Percentiles rank a stretch among this genome's conserved stretches.
Evolutionary conservation across 2,329 filamentous ascomycete genomes (phyloP).

Genomic region (Chalaropsis ovoidea): DNA sequence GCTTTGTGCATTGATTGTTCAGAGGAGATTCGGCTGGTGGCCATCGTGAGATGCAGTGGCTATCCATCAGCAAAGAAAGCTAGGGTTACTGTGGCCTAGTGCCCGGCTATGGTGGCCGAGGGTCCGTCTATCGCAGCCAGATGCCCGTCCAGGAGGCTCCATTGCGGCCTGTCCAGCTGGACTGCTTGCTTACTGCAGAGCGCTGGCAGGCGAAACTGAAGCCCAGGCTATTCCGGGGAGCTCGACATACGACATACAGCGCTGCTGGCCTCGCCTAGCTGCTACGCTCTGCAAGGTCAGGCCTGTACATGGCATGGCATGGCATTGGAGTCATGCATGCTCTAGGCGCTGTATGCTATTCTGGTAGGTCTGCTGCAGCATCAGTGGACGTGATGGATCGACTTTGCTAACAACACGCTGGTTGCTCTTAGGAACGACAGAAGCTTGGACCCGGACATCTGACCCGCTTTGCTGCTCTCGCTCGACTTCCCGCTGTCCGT

Average conservation of each 20-base stretch:
- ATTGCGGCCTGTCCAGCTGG: no score
- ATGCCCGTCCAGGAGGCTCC: no score
- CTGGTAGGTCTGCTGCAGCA: background rate
- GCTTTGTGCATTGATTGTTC: background rate
- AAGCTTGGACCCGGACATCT: background rate
- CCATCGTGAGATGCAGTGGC: background rate
- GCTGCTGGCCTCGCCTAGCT: background rate
- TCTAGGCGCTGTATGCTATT: constrained; percentile 13
- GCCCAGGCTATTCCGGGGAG: no score
- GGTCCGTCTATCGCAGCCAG: no score
- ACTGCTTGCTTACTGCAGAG: no score
- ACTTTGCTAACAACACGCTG: background rate
- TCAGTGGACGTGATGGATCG: background rate
- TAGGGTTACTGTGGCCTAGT: no score
- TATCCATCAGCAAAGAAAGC: no score
- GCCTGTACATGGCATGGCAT: background rate
- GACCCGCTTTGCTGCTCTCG: background rate
- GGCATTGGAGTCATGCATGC: background rate
- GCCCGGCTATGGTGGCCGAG: no score
- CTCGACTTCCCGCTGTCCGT: background rate
- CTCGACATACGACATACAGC: background rate
- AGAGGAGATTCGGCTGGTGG: background rate
- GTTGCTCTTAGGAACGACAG: background rate
- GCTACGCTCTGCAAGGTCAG: background rate
- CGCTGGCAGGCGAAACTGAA: no score